Base-by-base conservation (phyloP, 202 grass and related monocot genomes). In the Zizania palustris region DNA sequence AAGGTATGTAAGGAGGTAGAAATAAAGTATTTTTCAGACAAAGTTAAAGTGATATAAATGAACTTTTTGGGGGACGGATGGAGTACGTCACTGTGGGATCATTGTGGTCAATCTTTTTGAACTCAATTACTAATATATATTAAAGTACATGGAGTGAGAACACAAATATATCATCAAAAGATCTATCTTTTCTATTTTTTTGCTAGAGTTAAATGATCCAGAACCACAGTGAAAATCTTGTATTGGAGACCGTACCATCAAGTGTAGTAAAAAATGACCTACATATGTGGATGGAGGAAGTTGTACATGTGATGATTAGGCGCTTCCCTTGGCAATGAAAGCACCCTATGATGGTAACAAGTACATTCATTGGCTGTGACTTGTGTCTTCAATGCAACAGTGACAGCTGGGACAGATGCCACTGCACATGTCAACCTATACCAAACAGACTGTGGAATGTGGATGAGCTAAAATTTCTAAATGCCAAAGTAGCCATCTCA, bases 321-420 rank as follows among this genome's bases (percentile, higher is more conserved):
- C 51, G 34, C 18, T 42, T 5, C 15, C 6, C 50, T 61, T 43
- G 53, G 45, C 20, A 36, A 13, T 7, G 9, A 63, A 38, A 72
- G 45, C 35, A 64, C 58, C 33, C 4, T 39, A 33, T 35, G n/a
- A 10, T 37, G 37, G 21, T 28, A 72, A 45, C 45, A 72, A 34
- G 41, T 18, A 53, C 4, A 72, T 49, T 71, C 15, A 39, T 21
- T 63, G 16, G 22, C 11, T 71, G 5, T 34, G n/a, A 54, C 16
- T 54, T 48, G 57, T 38, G 46, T 54, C 15, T 54, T 19, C 4
- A 38, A 51, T 55, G 15, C 45, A 64, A 64, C n/a, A 45, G 33
- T 53, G 41, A 80, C 36, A 57, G 51, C 14, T 56, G 61, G 22
- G 28, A 78, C 69, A 80, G 1, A 49, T 34, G 60, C 69, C 16